Conservation (phyloP, 441 rosid genomes). For the Brassica balearica region DNA sequence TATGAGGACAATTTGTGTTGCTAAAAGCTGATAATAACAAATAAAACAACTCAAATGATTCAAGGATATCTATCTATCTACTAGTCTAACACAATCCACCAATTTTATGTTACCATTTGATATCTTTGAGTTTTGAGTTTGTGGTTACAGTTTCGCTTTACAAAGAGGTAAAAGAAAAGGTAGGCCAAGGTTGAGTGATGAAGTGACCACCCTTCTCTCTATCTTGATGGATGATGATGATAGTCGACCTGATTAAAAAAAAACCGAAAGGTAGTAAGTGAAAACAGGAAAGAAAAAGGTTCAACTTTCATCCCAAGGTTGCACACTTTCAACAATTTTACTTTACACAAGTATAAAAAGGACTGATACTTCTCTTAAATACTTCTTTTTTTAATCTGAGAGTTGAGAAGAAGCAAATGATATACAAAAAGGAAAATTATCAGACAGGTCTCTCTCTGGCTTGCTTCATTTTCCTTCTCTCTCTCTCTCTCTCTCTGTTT, state of each 20-base stretch:
- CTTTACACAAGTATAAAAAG: not conserved
- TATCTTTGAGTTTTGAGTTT: not conserved
- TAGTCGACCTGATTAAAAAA: not conserved
- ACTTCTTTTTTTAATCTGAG: no score
- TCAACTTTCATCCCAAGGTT: not conserved
- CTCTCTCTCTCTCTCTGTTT: constrained; percentile 14
- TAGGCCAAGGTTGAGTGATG: not conserved
- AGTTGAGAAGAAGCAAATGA: no score
- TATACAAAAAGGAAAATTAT: no score
- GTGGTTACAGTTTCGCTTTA: not conserved
- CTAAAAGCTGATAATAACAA: not conserved
- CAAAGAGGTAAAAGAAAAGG: not conserved
- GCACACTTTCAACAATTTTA: not conserved
- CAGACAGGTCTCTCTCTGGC: no score
- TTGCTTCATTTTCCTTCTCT: no score
- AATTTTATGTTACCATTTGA: not conserved
- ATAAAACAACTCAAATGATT: not conserved
- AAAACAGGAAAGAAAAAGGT: not conserved
- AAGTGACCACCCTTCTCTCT: not conserved
- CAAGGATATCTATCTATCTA: not conserved
- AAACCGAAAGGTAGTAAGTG: not conserved
- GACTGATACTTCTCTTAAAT: no score
- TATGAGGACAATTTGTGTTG: not conserved
- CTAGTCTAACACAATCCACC: not conserved
- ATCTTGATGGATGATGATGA: not conserved